Conservation (phyloP, 768 basidiomycete species). For the Baorangia bicolor region DNA sequence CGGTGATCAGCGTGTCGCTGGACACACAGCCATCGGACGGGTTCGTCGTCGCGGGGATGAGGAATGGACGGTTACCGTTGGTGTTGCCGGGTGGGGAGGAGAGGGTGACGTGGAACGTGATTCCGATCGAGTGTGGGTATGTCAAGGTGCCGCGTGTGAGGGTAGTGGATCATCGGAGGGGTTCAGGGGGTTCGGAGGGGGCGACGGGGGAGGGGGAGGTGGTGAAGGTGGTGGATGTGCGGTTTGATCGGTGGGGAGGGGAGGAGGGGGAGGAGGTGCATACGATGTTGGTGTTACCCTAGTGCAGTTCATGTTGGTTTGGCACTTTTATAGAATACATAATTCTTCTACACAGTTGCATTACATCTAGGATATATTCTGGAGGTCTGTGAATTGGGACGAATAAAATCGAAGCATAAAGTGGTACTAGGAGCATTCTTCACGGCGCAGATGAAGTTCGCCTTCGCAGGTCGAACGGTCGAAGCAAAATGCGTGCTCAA, state of each 20-base stretch:
- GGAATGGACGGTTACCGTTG: constrained; percentile 63
- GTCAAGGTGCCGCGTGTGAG: constrained; percentile 60
- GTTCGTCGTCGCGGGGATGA: constrained; percentile 81
- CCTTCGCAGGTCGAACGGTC: too few species aligned
- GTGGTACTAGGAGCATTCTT: too few species aligned
- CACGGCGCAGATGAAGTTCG: too few species aligned
- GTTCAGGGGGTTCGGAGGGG: constrained; percentile 26
- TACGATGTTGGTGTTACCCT: constrained; percentile 23
- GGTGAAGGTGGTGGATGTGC: constrained; percentile 55
- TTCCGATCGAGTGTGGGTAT: constrained; percentile 75
- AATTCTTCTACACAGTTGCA: too few species aligned
- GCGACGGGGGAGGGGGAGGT: constrained; percentile 39
- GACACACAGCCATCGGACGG: constrained; percentile 66
- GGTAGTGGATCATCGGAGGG: constrained; percentile 52
- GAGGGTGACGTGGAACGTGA: constrained; percentile 60
- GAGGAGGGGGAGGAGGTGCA: background rate
- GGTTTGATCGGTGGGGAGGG: constrained; percentile 36
- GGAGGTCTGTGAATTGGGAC: too few species aligned
- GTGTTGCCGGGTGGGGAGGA: constrained; percentile 76
- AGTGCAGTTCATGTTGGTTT: too few species aligned
- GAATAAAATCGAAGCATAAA: too few species aligned
- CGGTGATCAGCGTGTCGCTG: constrained; percentile 67
- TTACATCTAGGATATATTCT: too few species aligned
- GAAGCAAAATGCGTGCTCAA: too few species aligned
- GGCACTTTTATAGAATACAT: too few species aligned